Base-by-base conservation (phyloP, 2,329 filamentous ascomycete species). In the Zarea fungicola region DNA sequence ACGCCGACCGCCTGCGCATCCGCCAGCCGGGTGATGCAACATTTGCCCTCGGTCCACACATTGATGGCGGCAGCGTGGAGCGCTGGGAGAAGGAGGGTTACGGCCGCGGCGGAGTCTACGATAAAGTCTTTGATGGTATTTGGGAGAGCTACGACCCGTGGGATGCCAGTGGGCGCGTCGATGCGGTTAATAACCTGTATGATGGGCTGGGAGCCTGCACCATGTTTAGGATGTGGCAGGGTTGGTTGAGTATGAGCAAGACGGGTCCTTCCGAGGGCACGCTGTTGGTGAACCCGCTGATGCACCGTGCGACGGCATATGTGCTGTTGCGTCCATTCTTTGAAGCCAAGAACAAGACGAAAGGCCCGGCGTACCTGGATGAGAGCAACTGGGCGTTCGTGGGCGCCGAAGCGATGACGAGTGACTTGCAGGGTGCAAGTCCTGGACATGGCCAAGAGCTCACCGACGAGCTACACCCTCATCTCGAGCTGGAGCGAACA, bases 141-240 rank as follows among this genome's bases (percentile, higher is more conserved):
- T 96, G 90, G 89, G 88, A 95, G 55, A 65, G 76, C 3, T 91
- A 89, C 60, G 87, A 96, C 59, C 81, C 89, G 0, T 96, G 85
- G 80, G 89, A 96, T 58, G 83, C 83, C 0, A 81, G 78, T 54
- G 77, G 79, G 6, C 78, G 91, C 4, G 73, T 92, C 0, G 66
- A 70, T 0, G 88, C 85, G 3, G 77, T 81, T 3, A 83, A 80
- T 52, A 85, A 96, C 64, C 69, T 91, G 28, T 93, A 96, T 63
- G 76, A 88, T 43, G 89, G 90, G 1, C 76, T 89, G 0, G 90
- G 91, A 0, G 83, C 87, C 1, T 95, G 89, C 67, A 85, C 78
- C 39, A 89, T 90, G 73, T 90, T 96, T 67, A 79, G 92, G 32
- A 86, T 89, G 76, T 92, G 88, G 65, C 91, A 96, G 67, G 91